These are phyloP conservation scores for Mortierella sp. DNA, from an alignment of 371 early-diverging fungal species.

Conservation along the genomic window DNA sequence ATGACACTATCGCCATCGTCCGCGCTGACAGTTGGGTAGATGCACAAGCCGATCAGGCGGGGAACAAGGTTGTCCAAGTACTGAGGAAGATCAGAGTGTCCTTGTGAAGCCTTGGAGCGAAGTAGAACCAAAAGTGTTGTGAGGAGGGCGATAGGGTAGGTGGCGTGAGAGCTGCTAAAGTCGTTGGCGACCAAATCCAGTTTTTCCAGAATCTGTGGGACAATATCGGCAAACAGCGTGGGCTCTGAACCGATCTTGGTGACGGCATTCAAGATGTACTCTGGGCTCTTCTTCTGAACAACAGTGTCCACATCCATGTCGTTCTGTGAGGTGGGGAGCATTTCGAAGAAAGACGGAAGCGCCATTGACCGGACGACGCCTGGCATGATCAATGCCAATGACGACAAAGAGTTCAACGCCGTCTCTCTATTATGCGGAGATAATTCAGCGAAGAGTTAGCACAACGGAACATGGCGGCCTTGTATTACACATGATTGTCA, in stretches of 20 bases:
- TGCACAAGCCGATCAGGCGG: slow-evolving; percentile 61
- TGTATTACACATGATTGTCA: neutral
- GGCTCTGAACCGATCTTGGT: slow-evolving; percentile 59
- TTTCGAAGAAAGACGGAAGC: slow-evolving; percentile 50
- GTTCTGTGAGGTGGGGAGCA: slow-evolving; percentile 50
- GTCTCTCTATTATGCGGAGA: slow-evolving; percentile 33
- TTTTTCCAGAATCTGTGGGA: slow-evolving; percentile 53
- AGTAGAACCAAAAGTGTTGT: slow-evolving; percentile 61
- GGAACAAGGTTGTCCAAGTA: slow-evolving; percentile 63
- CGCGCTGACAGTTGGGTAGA: slow-evolving; percentile 60
- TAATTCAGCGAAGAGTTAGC: neutral
- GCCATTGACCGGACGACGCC: slow-evolving; percentile 48
- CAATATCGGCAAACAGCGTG: slow-evolving; percentile 53
- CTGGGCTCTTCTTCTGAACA: slow-evolving; percentile 41
- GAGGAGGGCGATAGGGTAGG: slow-evolving; percentile 64
- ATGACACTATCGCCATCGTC: slow-evolving; percentile 47
- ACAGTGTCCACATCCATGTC: slow-evolving; percentile 57
- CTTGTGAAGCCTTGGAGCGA: slow-evolving; percentile 57
- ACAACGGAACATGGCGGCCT: neutral
- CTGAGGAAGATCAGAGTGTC: slow-evolving; percentile 63
- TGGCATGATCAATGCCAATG: slow-evolving; percentile 55
- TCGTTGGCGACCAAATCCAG: slow-evolving; percentile 34
- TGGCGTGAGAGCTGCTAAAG: slow-evolving; percentile 23
- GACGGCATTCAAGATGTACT: slow-evolving; percentile 52
- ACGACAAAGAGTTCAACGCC: slow-evolving; percentile 53